Conservation (phyloP, 768 basidiomycete species). For the Pleurotus sapidus region DNA sequence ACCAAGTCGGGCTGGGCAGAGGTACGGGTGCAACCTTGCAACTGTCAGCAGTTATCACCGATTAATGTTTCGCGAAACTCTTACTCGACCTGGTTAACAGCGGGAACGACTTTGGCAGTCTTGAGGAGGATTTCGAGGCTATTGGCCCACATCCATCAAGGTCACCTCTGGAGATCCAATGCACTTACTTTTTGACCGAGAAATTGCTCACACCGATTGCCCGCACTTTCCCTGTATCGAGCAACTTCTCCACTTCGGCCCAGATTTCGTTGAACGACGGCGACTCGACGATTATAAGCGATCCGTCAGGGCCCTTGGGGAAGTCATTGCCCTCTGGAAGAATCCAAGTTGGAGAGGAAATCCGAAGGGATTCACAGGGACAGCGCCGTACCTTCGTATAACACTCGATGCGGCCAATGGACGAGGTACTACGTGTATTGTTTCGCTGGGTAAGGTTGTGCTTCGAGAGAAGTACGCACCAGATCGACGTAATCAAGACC, state of each 20-base stretch:
- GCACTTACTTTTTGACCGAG: conserved; percentile 52
- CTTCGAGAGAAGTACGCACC: neutral
- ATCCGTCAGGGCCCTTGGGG: conserved; percentile 30
- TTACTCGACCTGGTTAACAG: conserved; percentile 48
- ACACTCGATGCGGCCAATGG: conserved; percentile 47
- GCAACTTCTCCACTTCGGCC: conserved; percentile 48
- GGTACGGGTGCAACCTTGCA: conserved; percentile 45
- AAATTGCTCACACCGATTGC: conserved; percentile 63
- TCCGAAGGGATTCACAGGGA: too few species aligned
- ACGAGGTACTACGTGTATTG: conserved; percentile 43
- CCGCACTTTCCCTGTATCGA: conserved; percentile 41
- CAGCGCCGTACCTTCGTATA: conserved; percentile 30
- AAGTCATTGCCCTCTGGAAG: conserved; percentile 13
- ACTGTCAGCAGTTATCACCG: neutral
- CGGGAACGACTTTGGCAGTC: conserved; percentile 40
- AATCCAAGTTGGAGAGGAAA: too few species aligned
- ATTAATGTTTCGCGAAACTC: conserved; percentile 9
- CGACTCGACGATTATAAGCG: conserved; percentile 25
- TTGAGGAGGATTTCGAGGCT: conserved; percentile 37
- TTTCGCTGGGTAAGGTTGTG: too few species aligned
- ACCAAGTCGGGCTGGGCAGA: conserved; percentile 44
- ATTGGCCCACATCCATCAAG: too few species aligned
- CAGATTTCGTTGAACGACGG: conserved; percentile 40
- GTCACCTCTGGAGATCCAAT: too few species aligned
- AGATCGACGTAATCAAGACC: conserved; percentile 48